Conservation (phyloP, 2,329 filamentous ascomycete species). For the Xylariaceae sp. region DNA sequence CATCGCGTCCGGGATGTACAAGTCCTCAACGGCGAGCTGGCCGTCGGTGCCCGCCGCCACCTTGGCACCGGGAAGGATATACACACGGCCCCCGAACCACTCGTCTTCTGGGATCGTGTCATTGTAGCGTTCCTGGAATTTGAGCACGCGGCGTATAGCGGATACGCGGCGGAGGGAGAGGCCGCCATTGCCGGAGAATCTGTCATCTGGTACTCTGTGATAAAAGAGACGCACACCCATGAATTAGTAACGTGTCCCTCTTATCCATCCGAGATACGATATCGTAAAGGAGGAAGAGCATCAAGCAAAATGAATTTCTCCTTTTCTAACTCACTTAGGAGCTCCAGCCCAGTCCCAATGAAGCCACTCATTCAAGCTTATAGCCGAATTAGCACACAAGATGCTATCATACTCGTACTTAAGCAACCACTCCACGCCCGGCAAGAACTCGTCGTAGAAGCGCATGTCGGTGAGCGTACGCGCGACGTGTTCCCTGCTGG, state of each 20-base stretch:
- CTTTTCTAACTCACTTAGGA: conserved; percentile 36
- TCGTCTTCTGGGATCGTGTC: conserved; percentile 50
- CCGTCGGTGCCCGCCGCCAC: conserved; percentile 40
- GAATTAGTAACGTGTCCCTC: neutral
- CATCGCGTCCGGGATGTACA: conserved; percentile 49
- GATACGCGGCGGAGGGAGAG: conserved; percentile 51
- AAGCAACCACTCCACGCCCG: conserved; percentile 50
- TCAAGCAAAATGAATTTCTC: neutral
- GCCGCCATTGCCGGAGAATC: conserved; percentile 51
- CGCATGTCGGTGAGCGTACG: conserved; percentile 46
- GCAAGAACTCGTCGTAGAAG: conserved; percentile 50
- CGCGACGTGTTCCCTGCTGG: conserved; percentile 45
- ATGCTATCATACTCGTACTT: conserved; percentile 55
- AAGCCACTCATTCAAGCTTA: conserved; percentile 50
- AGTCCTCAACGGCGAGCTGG: conserved; percentile 46
- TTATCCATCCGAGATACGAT: neutral
- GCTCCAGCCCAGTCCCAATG: conserved; percentile 53
- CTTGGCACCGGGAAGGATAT: conserved; percentile 43
- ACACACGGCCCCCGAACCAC: conserved; percentile 50
- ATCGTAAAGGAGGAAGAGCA: neutral
- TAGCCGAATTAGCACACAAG: conserved; percentile 50
- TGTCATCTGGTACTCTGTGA: conserved; percentile 36
- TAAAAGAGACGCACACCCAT: neutral
- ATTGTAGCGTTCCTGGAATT: conserved; percentile 48
- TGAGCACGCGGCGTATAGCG: conserved; percentile 45